Base-by-base conservation (phyloP, 73 alveolate species). In the Symbiodinium natans region DNA sequence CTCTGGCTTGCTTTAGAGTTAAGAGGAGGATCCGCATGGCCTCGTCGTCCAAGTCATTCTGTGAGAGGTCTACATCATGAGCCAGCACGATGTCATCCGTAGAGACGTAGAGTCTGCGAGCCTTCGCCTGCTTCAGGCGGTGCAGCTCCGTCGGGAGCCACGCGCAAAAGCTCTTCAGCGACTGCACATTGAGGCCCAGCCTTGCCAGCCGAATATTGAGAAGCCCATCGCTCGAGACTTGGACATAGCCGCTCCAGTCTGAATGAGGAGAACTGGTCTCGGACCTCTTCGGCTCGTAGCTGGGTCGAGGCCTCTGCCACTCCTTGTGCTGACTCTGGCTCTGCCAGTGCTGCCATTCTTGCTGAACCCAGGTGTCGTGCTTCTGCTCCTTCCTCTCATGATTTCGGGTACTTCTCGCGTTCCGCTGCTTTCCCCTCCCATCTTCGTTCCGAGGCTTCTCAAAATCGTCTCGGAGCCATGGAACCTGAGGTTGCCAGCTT, bases 391-490 rank as follows among this genome's bases (percentile, higher is more conserved):
- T 52, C 71, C 71, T 21, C 23, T 52, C 71, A 23, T 10, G n/a
- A 23, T 15, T 52, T 52, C 71, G 15, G 15, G 71, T 23, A 52
- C 71, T 52, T 23, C 17, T 2, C 1, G 71, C 23, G 1, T 52
- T 52, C n/a, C 71, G 71, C 71, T 52, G n/a, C 71, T 10, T 8
- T 52, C 71, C 71, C 7, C n/a, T n/a, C n/a, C n/a, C n/a, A n/a
- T n/a, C n/a, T n/a, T n/a, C n/a, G n/a, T n/a, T n/a, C n/a, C n/a
- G n/a, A n/a, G n/a, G n/a, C n/a, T n/a, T n/a, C n/a, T n/a, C n/a
- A n/a, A n/a, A n/a, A n/a, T n/a, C n/a, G n/a, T n/a, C n/a, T n/a
- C 80, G 80, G 33, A 63, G 80, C 80, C 80, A 63, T 63, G 80
- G 80, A 63, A 63, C 80, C 27, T 63, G 80, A 63, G 80, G 80